Percentiles rank a stretch among this genome's conserved stretches.
Evolutionary conservation across 225 moss, liverwort and hornwort species (phyloP).

Genomic region (Sphagnum contortum): DNA sequence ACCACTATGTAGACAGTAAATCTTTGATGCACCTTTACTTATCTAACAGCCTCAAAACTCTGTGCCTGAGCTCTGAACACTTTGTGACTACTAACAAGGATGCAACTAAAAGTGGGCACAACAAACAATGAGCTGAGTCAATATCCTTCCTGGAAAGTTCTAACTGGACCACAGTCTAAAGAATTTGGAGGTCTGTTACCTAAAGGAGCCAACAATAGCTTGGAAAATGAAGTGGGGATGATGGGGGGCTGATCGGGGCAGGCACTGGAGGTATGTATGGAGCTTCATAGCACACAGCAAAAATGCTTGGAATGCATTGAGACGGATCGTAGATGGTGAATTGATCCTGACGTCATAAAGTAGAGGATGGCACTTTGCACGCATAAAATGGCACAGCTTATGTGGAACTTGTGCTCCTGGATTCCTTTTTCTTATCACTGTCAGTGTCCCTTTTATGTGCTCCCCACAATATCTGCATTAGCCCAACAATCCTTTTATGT

Average conservation of each 20-base stretch:
- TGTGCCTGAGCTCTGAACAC: too few species aligned
- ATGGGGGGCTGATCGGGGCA: slow-evolving; percentile 37
- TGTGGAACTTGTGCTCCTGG: slow-evolving; percentile 70
- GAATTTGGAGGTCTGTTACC: slow-evolving; percentile 19
- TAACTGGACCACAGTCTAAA: background rate
- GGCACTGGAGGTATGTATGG: slow-evolving; percentile 74
- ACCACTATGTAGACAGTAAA: background rate
- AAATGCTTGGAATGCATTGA: slow-evolving; percentile 88
- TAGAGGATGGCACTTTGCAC: slow-evolving; percentile 85
- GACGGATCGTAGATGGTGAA: slow-evolving; percentile 79
- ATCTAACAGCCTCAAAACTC: too few species aligned
- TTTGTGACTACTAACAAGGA: too few species aligned
- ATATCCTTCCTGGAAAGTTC: background rate
- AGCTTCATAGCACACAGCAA: slow-evolving; percentile 93
- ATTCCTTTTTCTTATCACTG: slow-evolving; percentile 61
- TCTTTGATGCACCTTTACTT: background rate
- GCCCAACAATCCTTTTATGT: background rate
- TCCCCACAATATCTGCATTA: slow-evolving; percentile 73
- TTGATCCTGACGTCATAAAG: slow-evolving; percentile 91
- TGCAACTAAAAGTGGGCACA: too few species aligned
- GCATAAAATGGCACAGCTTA: slow-evolving; percentile 88
- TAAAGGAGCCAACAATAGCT: slow-evolving; percentile 52
- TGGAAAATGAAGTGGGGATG: slow-evolving; percentile 63
- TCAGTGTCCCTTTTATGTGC: slow-evolving; percentile 71
- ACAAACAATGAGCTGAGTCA: too few species aligned